Evolutionary conservation across 495 filamentous ascomycete genomes (phyloP), one percentile per base, ranked within the genome.

Genomic region (Neurospora sublineolata): DNA sequence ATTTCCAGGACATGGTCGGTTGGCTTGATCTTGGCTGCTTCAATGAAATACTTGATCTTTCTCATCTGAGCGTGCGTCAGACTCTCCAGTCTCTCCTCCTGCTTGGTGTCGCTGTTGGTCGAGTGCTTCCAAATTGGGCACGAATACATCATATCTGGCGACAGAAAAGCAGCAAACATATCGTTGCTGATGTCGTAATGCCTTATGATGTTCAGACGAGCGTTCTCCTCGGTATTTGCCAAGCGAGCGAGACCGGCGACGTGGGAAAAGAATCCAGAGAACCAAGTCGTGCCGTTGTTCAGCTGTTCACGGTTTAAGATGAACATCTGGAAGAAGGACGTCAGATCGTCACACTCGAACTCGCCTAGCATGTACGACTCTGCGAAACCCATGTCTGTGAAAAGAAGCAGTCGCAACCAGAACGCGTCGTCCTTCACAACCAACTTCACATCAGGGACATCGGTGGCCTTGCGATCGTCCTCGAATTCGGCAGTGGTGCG

Each of bases 141-240:
- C 3, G 89, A 91, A 75, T 92, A 93, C 12, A 90, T 92, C 89
- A 93, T 91, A 73, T 92, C 91, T 4, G 84, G 79, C 1, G 90
- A 92, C 33, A 93, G 82, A 70, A 92, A 92, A 3, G 89, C 87
- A 9, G 88, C 84, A 73, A 93, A 92, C 84, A 92, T 89, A 33
- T 87, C 85, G 77, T 93, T 92, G 74, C 87, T 88, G 70, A 92
- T 90, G 77, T 93, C 90, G 74, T 92, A 92, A 72, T 93, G 91
- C n/a, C 88, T 87, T 2, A 84, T 82, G 64, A 90, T 85, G 73
- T 92, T 91, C 68, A 90, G 78, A 16, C 87, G 86, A 2, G 91
- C 84, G 70, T 90, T 90, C 7, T 84, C 82, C 30, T 91, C 78
- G 23, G 87, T 91, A 76, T 93, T 93, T 8, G 84, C 88, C 30